Conservation (phyloP, 306 rosid genomes). For the Coriaria nepalensis region DNA sequence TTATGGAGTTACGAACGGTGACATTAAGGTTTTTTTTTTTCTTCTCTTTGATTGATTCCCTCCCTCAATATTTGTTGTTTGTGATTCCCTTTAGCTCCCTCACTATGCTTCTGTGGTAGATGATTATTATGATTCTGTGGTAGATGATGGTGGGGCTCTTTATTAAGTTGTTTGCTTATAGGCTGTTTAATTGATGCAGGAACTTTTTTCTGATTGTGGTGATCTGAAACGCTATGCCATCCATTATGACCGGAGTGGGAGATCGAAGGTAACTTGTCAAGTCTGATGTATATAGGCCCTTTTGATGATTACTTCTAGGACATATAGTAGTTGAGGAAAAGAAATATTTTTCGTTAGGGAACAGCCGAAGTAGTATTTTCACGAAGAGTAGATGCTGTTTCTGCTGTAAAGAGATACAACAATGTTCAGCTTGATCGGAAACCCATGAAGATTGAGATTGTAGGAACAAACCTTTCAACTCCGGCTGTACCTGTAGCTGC, state of each 20-base stretch:
- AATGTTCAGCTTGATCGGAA: conserved; percentile 91
- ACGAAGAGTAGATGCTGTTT: conserved; percentile 60
- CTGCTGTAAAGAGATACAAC: conserved; percentile 92
- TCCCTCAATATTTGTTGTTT: background rate
- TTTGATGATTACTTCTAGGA: conserved; percentile 19
- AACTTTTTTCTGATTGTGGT: conserved; percentile 86
- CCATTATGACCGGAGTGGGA: conserved; percentile 89
- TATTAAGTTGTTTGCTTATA: background rate
- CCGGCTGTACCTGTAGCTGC: conserved; percentile 34
- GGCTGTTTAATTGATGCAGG: conserved; percentile 31
- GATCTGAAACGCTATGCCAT: conserved; percentile 67
- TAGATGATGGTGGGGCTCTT: background rate
- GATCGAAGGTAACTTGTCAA: conserved; percentile 71
- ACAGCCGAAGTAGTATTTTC: conserved; percentile 87
- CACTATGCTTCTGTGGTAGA: too few species aligned
- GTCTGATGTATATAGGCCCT: conserved; percentile 17
- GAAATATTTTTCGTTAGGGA: conserved; percentile 48
- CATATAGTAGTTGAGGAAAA: conserved; percentile 21
- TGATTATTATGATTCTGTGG: too few species aligned
- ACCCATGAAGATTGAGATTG: conserved; percentile 89
- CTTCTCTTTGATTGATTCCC: background rate
- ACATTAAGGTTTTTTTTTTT: conserved; percentile 47
- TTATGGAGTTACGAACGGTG: conserved; percentile 87
- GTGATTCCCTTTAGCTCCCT: background rate
- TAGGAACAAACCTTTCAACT: conserved; percentile 63